Percentiles rank a stretch among this genome's conserved stretches.
Evolutionary conservation across 345 rosid species (phyloP).

Genomic region (Fremontodendron californicum): DNA sequence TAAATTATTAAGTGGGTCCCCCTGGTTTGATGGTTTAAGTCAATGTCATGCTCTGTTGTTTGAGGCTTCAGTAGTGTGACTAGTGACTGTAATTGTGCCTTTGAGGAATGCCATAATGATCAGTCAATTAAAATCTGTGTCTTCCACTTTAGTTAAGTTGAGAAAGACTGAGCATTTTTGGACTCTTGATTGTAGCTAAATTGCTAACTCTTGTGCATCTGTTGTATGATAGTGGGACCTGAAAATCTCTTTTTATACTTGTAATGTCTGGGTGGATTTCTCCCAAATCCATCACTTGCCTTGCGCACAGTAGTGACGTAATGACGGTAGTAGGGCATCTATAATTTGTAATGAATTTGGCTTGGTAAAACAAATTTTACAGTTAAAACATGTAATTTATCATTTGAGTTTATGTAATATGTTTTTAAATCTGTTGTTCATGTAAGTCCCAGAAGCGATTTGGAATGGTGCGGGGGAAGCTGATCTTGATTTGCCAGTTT

Average conservation of each 20-base stretch:
- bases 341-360: background rate
- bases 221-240: background rate
- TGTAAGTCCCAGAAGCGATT: constrained; percentile 25
- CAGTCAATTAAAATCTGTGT: background rate
- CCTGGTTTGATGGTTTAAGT: background rate
- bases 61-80: background rate
- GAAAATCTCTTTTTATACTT: background rate
- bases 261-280: background rate
- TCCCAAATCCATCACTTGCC: background rate
- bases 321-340: background rate
- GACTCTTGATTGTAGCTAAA: background rate
- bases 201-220: background rate
- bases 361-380: background rate
- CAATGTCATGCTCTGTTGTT: background rate
- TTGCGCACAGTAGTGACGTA: background rate
- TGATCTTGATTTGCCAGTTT: constrained; percentile 78
- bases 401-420: background rate
- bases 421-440: constrained; percentile 1
- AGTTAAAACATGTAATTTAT: background rate
- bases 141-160: background rate
- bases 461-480: constrained; percentile 76
- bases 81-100: background rate
- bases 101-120: background rate
- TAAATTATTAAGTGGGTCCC: background rate
- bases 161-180: background rate